Conservation (phyloP, 2,329 filamentous ascomycete genomes). For the Fusarium tanahbumbuense region DNA sequence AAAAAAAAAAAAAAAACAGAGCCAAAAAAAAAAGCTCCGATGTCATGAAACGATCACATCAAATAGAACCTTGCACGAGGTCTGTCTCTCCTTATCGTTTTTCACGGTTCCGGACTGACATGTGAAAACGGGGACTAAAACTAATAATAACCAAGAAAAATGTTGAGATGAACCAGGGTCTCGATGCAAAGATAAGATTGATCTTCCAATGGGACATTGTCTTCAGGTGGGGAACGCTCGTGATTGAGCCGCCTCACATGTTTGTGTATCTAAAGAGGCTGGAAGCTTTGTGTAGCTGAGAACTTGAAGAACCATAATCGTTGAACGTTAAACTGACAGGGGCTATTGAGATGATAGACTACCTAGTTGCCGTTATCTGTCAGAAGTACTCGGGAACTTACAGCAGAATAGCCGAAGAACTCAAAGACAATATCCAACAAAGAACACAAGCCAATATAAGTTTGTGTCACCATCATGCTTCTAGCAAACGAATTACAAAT, state of each 20-base stretch:
- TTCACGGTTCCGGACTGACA: slow-evolving; percentile 32
- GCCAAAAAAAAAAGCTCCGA: neutral
- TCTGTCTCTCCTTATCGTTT: slow-evolving; percentile 22
- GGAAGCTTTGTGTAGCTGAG: neutral
- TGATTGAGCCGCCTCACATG: slow-evolving; percentile 8
- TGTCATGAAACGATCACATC: slow-evolving; percentile 21
- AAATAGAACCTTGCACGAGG: slow-evolving; percentile 31
- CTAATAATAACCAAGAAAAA: slow-evolving; percentile 17
- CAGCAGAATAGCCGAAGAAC: neutral
- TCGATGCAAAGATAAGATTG: slow-evolving; percentile 29
- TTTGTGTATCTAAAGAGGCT: slow-evolving; percentile 10
- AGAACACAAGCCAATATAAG: neutral
- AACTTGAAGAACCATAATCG: neutral
- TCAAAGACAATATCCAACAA: neutral
- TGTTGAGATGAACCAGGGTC: slow-evolving; percentile 38
- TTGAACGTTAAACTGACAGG: neutral
- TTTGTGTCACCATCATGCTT: neutral
- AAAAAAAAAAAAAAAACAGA: neutral
- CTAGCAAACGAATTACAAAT: neutral
- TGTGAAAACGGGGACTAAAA: slow-evolving; percentile 40
- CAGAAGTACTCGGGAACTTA: neutral
- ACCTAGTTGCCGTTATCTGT: neutral
- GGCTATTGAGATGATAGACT: neutral
- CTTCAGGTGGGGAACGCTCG: slow-evolving; percentile 24
- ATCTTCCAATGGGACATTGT: slow-evolving; percentile 35